These are phyloP conservation scores for Torulaspora globosa DNA, from an alignment of 1,139 yeast genomes.

Conservation along the genomic window DNA sequence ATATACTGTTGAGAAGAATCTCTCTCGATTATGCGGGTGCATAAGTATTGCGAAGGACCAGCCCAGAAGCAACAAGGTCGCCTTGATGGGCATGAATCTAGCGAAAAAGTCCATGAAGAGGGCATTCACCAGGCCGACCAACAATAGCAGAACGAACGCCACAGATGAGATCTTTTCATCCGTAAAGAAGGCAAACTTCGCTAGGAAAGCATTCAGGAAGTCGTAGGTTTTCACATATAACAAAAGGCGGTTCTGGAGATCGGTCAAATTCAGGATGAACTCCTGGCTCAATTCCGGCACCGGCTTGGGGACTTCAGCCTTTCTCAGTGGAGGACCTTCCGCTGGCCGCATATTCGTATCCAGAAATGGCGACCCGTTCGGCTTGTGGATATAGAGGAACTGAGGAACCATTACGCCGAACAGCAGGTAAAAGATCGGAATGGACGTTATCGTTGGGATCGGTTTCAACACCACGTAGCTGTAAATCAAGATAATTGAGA, in stretches of 20 bases:
- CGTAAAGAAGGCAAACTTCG: slow-evolving; percentile 59
- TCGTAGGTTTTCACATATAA: slow-evolving; percentile 65
- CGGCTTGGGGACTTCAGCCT: slow-evolving; percentile 59
- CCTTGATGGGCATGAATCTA: slow-evolving; percentile 40
- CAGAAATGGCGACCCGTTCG: slow-evolving; percentile 32
- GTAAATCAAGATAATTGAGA: slow-evolving; percentile 52
- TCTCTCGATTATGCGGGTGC: slow-evolving; percentile 54
- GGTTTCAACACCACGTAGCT: slow-evolving; percentile 67
- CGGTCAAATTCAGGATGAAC: slow-evolving; percentile 73
- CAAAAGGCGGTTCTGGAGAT: slow-evolving; percentile 79
- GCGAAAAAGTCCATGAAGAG: slow-evolving; percentile 37
- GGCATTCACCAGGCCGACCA: slow-evolving; percentile 37
- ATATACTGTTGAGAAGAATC: slow-evolving; percentile 44
- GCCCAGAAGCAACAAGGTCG: slow-evolving; percentile 40
- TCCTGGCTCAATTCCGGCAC: slow-evolving; percentile 77
- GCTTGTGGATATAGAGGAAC: slow-evolving; percentile 45
- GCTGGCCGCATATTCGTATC: slow-evolving; percentile 53
- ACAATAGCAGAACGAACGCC: slow-evolving; percentile 42
- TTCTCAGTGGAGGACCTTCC: slow-evolving; percentile 48
- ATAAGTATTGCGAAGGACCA: slow-evolving; percentile 51
- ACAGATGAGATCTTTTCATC: slow-evolving; percentile 61
- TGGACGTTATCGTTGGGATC: slow-evolving; percentile 44
- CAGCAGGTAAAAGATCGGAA: slow-evolving; percentile 54
- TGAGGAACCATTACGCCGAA: slow-evolving; percentile 66
- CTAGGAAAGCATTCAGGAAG: slow-evolving; percentile 45